These are phyloP conservation scores for Ormosia emarginata DNA, from an alignment of 306 rosid genomes.

Conservation along the genomic window DNA sequence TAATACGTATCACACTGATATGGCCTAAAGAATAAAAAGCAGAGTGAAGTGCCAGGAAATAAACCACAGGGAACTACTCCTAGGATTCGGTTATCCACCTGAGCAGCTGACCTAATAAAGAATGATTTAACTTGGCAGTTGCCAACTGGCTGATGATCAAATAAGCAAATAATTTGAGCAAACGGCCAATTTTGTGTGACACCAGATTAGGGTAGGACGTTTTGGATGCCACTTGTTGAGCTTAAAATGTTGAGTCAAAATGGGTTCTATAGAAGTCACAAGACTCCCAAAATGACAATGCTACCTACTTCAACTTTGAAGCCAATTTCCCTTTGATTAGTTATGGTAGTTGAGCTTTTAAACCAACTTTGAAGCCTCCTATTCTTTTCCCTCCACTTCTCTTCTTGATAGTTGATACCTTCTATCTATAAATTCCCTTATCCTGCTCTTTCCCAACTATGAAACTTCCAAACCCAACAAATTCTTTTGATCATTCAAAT, in stretches of 20 bases:
- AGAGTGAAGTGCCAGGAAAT: not conserved
- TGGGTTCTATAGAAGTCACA: not conserved
- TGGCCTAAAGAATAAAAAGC: not conserved
- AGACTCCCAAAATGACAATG: conserved; percentile 2
- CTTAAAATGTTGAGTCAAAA: not conserved
- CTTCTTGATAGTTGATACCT: not conserved
- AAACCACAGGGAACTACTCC: not conserved
- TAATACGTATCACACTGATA: not conserved
- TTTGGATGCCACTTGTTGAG: not conserved
- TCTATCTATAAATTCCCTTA: conserved; percentile 46
- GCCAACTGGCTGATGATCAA: not conserved
- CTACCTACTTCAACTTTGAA: not conserved
- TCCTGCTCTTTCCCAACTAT: not conserved
- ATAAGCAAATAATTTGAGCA: not conserved
- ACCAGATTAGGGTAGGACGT: conserved; percentile 4
- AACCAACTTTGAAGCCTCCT: conserved; percentile 51
- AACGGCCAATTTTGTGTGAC: not conserved
- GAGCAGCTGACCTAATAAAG: conserved; percentile 22
- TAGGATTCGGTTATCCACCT: conserved; percentile 34
- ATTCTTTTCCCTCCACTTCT: conserved; percentile 19
- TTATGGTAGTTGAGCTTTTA: conserved; percentile 70
- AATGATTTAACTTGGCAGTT: conserved; percentile 19
- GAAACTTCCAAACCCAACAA: not conserved
- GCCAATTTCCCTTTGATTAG: conserved; percentile 24
- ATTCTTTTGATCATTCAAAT: not conserved